Evolutionary conservation across 2,329 filamentous ascomycete species (phyloP).

Genomic region (Monilinia vaccinii-corymbosi): DNA sequence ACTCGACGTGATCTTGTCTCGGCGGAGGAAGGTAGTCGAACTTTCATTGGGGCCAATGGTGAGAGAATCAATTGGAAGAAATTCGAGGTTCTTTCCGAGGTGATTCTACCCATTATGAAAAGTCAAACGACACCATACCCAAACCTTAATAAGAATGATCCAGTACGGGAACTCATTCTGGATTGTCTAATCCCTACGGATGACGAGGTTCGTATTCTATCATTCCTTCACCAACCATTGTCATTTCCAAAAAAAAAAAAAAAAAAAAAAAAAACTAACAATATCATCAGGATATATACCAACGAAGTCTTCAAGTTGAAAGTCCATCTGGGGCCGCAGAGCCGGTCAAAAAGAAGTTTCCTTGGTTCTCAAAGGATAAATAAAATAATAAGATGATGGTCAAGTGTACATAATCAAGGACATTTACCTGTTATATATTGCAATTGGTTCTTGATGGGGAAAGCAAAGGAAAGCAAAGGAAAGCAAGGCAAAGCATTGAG

Average conservation of each 20-base stretch:
- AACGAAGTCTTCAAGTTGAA: constrained; percentile 52
- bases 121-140: constrained; percentile 81
- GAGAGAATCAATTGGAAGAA: constrained; percentile 95
- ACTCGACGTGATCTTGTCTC: constrained; percentile 84
- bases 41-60: constrained; percentile 65
- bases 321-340: constrained; percentile 40
- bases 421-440: background rate
- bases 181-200: constrained; percentile 75
- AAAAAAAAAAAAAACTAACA: constrained; percentile 9
- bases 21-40: constrained; percentile 85
- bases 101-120: constrained; percentile 81
- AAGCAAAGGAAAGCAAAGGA: too few relatives aligned
- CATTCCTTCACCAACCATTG: background rate
- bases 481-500: background rate
- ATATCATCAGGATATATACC: constrained; percentile 49
- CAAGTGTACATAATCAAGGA: background rate
- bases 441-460: background rate
- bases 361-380: constrained; percentile 42
- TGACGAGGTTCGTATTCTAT: constrained; percentile 62
- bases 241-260: too few relatives aligned
- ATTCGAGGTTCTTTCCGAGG: constrained; percentile 91
- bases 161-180: constrained; percentile 64
- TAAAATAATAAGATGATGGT: constrained; percentile 12
- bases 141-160: constrained; percentile 59
- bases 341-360: constrained; percentile 53